These are phyloP conservation scores for Ceratocystis alfenasii DNA, from an alignment of 2,329 filamentous ascomycete genomes.

Conservation along the genomic window DNA sequence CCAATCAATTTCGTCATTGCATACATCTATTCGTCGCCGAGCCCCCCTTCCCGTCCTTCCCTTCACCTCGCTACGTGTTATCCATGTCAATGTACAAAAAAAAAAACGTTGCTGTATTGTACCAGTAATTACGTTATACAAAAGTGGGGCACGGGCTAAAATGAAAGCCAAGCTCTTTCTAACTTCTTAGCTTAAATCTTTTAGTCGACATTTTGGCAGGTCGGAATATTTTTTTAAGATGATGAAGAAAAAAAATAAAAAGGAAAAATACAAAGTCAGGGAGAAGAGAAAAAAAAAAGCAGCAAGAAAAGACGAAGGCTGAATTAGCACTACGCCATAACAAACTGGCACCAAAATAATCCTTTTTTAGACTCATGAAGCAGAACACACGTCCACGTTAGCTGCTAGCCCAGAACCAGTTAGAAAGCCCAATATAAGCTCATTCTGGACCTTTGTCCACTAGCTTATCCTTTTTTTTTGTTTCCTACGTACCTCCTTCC, in stretches of 20 bases:
- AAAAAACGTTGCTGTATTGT: neutral
- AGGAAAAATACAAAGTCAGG: neutral
- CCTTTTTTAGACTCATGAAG: neutral
- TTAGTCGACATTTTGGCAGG: neutral
- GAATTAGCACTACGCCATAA: slow-evolving; percentile 1
- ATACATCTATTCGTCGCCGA: too few species aligned
- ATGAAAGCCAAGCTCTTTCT: neutral
- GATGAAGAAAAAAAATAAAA: neutral
- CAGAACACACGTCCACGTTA: neutral
- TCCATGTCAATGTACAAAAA: neutral
- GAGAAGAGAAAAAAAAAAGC: neutral
- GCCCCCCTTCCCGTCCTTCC: neutral
- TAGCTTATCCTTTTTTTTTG: neutral
- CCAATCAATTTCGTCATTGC: too few species aligned
- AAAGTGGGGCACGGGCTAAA: neutral
- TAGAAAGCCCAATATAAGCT: neutral
- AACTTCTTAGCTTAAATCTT: slow-evolving; percentile 4
- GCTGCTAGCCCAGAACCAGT: neutral
- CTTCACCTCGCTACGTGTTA: neutral
- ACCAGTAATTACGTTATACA: neutral
- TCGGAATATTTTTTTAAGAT: neutral
- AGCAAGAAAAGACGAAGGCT: neutral
- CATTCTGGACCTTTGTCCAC: neutral
- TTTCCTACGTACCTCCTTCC: neutral
- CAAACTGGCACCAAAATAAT: neutral